A percentile compares a stretch with the other conserved stretches of the same genome.
phyloP scores from a whole-genome alignment of 345 rosid species.

The Cochlearia excelsa region DNA sequence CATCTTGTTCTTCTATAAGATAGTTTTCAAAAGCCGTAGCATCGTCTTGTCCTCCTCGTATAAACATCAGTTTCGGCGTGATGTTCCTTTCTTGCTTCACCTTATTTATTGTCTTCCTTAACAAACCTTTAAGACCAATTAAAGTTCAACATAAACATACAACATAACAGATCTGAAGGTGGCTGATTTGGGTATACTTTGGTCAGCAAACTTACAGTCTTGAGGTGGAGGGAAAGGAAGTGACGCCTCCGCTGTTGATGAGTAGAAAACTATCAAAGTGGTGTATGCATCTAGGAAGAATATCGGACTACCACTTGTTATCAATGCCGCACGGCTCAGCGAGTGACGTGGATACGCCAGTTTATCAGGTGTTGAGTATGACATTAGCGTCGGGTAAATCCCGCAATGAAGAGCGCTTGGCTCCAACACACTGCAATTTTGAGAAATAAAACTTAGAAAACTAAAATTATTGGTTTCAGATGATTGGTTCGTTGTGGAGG shows the following conservation, averaged over 20 bases:
- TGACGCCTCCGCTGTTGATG: constrained; percentile 79
- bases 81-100: constrained; percentile 87
- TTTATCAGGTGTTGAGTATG: constrained; percentile 77
- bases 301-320: constrained; percentile 94
- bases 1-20: constrained; percentile 97
- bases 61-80: constrained; percentile 79
- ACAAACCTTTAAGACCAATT: constrained; percentile 45
- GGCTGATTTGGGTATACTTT: neutral
- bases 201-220: constrained; percentile 60
- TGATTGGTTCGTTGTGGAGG: neutral
- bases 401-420: constrained; percentile 90
- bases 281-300: constrained; percentile 95
- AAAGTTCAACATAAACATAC: neutral
- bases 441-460: neutral
- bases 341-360: constrained; percentile 94
- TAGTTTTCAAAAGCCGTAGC: constrained; percentile 81
- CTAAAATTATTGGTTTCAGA: no score
- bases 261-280: constrained; percentile 77
- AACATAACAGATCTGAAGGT: neutral
- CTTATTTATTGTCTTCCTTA: constrained; percentile 74
- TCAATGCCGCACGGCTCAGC: constrained; percentile 81
- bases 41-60: constrained; percentile 79
- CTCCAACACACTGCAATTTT: constrained; percentile 67
- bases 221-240: constrained; percentile 96
- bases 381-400: constrained; percentile 69